These are phyloP conservation scores for Polychaeton citri DNA, from an alignment of 2,329 filamentous ascomycete species.

Conservation along the genomic window DNA sequence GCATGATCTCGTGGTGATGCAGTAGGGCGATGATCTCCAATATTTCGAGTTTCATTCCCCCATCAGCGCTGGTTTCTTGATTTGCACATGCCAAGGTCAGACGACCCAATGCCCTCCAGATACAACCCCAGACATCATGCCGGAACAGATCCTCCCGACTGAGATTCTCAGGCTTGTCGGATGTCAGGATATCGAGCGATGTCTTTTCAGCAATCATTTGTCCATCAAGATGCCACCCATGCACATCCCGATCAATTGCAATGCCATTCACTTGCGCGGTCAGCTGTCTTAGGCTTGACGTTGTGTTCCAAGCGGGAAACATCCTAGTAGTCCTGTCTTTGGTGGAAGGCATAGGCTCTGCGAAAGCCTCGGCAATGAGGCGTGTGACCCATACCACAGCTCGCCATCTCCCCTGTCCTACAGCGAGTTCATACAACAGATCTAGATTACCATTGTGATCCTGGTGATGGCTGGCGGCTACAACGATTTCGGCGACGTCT, in stretches of 20 bases:
- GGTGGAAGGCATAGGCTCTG: not conserved
- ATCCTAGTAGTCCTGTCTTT: not conserved
- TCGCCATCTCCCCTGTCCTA: slow-evolving; percentile 28
- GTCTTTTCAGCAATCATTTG: not conserved
- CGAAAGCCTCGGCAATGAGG: slow-evolving; percentile 24
- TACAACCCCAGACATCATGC: slow-evolving; percentile 28
- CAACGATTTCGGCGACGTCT: slow-evolving; percentile 14
- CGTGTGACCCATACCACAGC: slow-evolving; percentile 33
- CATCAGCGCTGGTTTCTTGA: slow-evolving; percentile 4
- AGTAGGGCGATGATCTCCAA: slow-evolving; percentile 35
- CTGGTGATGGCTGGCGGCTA: slow-evolving; percentile 10
- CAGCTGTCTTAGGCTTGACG: not conserved
- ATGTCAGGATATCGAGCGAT: not conserved
- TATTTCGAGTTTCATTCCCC: slow-evolving; percentile 28
- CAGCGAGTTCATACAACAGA: slow-evolving; percentile 26
- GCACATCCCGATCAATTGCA: not conserved
- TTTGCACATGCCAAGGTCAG: slow-evolving; percentile 26
- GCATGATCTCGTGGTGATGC: slow-evolving; percentile 34
- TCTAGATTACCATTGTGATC: slow-evolving; percentile 1
- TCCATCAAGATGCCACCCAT: not conserved
- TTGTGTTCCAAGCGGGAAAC: not conserved
- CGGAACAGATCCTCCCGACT: slow-evolving; percentile 8
- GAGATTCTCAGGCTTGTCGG: not conserved
- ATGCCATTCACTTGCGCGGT: not conserved
- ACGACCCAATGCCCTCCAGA: slow-evolving; percentile 34